Evolutionary conservation across 176 grass and related monocot species (phyloP).

Genomic region (Lolium perenne): DNA sequence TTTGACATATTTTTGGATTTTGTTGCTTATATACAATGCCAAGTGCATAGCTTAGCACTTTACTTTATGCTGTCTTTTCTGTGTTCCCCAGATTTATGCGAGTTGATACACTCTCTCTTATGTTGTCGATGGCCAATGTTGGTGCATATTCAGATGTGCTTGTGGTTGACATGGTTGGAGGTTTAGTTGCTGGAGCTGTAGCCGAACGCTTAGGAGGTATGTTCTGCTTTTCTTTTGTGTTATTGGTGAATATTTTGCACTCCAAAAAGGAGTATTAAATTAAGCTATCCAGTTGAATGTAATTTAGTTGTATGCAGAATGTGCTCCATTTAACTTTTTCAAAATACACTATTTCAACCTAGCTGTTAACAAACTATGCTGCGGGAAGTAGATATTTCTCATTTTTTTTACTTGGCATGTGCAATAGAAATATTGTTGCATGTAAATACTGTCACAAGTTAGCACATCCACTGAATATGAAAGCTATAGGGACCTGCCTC

Average conservation of each 20-base stretch:
- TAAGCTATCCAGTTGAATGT: not conserved
- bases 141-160: constrained; percentile 86
- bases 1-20: constrained; percentile 1
- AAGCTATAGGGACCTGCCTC: not conserved
- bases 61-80: constrained; percentile 32
- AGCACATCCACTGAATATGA: not conserved
- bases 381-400: not conserved
- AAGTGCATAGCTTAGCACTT: constrained; percentile 8
- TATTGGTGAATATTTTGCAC: not conserved
- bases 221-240: constrained; percentile 30
- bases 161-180: constrained; percentile 90
- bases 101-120: constrained; percentile 80
- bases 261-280: not conserved
- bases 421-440: not conserved
- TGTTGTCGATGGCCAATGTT: constrained; percentile 91
- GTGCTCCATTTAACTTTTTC: not conserved
- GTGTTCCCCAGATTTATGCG: constrained; percentile 80
- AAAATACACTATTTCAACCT: not conserved
- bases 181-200: constrained; percentile 79
- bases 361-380: not conserved
- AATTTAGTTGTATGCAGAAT: not conserved
- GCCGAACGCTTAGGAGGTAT: constrained; percentile 94
- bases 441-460: not conserved
- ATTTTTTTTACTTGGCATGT: not conserved
- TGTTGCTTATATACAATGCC: not conserved